Percentiles rank a stretch among this genome's conserved stretches.
phyloP scores from a whole-genome alignment of 768 basidiomycete species.

The Kwoniella dendrophila region DNA sequence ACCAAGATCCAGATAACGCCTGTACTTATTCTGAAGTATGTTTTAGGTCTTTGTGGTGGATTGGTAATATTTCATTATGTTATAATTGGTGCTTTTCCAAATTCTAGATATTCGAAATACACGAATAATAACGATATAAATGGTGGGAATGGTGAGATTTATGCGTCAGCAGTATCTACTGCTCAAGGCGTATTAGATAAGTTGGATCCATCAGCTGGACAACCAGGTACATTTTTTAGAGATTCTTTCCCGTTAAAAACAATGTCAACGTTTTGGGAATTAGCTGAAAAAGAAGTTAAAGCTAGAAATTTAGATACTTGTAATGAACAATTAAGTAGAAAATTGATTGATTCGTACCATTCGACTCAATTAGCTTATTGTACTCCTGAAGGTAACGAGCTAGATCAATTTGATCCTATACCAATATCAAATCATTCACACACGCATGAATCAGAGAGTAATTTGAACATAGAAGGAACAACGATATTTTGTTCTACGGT shows the following conservation, averaged over 20 bases:
- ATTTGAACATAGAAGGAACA: conserved; percentile 22
- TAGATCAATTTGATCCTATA: not conserved
- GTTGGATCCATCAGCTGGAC: conserved; percentile 23
- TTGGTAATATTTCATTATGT: conserved; percentile 30
- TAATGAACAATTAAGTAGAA: conserved; percentile 32
- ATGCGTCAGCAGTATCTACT: conserved; percentile 8
- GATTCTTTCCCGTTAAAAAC: conserved; percentile 39
- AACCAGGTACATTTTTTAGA: conserved; percentile 40
- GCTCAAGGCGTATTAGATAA: conserved; percentile 8
- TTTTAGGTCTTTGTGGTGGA: not conserved
- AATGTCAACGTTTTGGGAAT: conserved; percentile 34
- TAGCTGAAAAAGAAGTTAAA: conserved; percentile 38
- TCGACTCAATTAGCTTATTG: conserved; percentile 29
- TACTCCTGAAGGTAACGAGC: conserved; percentile 5
- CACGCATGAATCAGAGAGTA: too few species aligned
- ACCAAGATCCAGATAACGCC: conserved; percentile 1
- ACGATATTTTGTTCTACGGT: conserved; percentile 40
- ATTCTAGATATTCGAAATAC: conserved; percentile 17
- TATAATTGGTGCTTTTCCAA: conserved; percentile 30
- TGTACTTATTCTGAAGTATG: conserved; percentile 23
- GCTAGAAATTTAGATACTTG: conserved; percentile 38
- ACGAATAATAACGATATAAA: not conserved
- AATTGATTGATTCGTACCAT: conserved; percentile 42
- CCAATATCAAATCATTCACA: conserved; percentile 14
- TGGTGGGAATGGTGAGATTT: not conserved